Percentiles rank a stretch among this genome's conserved stretches.
These are phyloP conservation scores for Ceratonia siliqua DNA, from an alignment of 306 rosid species.

Conservation along the genomic window DNA sequence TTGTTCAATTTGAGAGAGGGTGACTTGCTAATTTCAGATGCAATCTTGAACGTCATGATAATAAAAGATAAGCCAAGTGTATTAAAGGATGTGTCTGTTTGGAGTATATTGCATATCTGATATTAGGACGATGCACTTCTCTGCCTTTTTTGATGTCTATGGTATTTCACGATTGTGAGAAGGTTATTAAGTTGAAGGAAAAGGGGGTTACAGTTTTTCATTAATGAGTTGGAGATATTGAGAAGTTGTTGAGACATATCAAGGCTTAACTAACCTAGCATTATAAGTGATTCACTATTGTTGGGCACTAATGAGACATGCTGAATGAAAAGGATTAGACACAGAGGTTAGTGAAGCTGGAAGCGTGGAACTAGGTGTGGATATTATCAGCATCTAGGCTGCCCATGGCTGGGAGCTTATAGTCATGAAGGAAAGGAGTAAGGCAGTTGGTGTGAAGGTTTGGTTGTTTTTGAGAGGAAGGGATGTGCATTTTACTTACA, in stretches of 20 bases:
- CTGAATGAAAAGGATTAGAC: neutral
- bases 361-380: neutral
- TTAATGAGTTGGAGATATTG: neutral
- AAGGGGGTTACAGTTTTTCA: neutral
- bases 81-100: neutral
- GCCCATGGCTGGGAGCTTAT: too few relatives aligned
- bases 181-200: neutral
- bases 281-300: neutral
- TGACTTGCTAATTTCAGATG: neutral
- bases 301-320: neutral
- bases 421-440: too few relatives aligned
- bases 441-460: neutral
- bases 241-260: neutral
- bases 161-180: neutral
- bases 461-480: neutral
- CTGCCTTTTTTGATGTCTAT: neutral
- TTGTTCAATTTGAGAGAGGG: constrained; percentile 2
- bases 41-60: neutral
- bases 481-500: neutral
- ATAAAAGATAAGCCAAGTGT: neutral
- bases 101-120: neutral
- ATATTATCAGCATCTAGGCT: neutral
- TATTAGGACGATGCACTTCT: neutral
- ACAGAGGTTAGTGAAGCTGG: neutral
- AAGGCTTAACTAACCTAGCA: neutral